Evolutionary conservation across 108 stramenopile genomes (phyloP).

Genomic region (Mediolabrus comicus): DNA sequence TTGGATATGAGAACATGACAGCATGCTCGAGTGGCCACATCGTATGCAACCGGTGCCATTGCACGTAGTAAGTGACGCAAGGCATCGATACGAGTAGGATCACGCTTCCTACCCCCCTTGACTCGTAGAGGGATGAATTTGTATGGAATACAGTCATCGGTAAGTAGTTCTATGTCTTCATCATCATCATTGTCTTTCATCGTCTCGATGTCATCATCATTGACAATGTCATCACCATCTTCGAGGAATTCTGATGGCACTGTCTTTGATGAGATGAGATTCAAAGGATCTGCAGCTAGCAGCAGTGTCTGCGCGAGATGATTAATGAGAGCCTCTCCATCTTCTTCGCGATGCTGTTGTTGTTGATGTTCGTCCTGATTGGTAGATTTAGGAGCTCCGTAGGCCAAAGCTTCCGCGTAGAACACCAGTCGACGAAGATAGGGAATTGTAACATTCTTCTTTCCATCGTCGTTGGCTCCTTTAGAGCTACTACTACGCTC

Average conservation of each 20-base stretch:
- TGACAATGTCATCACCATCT: neutral
- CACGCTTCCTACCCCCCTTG: conserved; percentile 33
- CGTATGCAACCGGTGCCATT: conserved; percentile 74
- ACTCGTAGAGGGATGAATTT: conserved; percentile 18
- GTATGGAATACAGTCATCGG: conserved; percentile 14
- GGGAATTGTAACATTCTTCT: neutral
- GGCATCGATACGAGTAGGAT: conserved; percentile 58
- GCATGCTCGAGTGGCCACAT: conserved; percentile 63
- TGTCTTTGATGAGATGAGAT: conserved; percentile 18
- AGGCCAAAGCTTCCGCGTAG: conserved; percentile 24
- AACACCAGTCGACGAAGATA: conserved; percentile 28
- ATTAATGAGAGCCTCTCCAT: conserved; percentile 34
- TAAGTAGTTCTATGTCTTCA: conserved; percentile 13
- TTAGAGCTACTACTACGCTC: neutral
- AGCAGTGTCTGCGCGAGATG: conserved; percentile 22
- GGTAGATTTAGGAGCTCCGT: neutral
- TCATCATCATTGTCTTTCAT: conserved; percentile 4
- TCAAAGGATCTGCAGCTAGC: conserved; percentile 33
- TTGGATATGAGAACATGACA: conserved; percentile 27
- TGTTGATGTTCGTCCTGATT: neutral
- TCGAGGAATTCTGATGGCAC: conserved; percentile 30
- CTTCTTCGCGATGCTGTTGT: neutral
- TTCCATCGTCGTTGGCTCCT: neutral
- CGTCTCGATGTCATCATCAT: conserved; percentile 1
- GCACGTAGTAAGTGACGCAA: conserved; percentile 62